A percentile compares a stretch with the other conserved stretches of the same genome.
phyloP scores from a whole-genome alignment of 2,329 filamentous ascomycete species.

The Pleomassaria siparia region DNA sequence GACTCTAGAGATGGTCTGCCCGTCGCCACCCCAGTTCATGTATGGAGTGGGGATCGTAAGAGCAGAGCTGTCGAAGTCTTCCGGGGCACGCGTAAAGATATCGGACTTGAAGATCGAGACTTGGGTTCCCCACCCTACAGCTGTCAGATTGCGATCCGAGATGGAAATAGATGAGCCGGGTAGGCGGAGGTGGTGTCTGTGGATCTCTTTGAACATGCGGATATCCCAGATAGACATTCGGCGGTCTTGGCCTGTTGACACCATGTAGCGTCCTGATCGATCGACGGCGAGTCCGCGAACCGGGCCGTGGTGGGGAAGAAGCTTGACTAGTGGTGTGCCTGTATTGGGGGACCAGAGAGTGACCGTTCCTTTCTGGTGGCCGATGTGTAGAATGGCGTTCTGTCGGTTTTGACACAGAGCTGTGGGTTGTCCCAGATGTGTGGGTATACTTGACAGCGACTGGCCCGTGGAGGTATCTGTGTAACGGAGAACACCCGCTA shows the following conservation, averaged over 20 bases:
- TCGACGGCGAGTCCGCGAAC: conserved; percentile 85
- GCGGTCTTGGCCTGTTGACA: conserved; percentile 83
- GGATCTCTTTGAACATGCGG: conserved; percentile 88
- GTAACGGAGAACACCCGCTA: conserved; percentile 81
- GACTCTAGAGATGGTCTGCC: conserved; percentile 75
- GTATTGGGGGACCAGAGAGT: conserved; percentile 96
- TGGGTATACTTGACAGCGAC: conserved; percentile 81
- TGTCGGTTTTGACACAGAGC: conserved; percentile 85
- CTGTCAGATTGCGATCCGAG: conserved; percentile 83
- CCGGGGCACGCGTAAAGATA: conserved; percentile 66
- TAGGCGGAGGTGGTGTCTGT: conserved; percentile 80
- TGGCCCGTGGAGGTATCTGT: conserved; percentile 94
- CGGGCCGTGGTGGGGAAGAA: conserved; percentile 85
- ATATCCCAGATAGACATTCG: conserved; percentile 97
- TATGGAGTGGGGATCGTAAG: conserved; percentile 81
- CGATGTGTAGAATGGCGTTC: conserved; percentile 89
- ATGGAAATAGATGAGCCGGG: conserved; percentile 84
- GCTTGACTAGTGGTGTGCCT: conserved; percentile 81
- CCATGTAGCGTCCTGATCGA: conserved; percentile 92
- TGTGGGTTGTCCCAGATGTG: conserved; percentile 79
- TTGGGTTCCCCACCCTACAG: conserved; percentile 88
- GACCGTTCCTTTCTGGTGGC: conserved; percentile 93
- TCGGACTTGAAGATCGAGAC: conserved; percentile 83
- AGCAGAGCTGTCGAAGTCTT: conserved; percentile 54
- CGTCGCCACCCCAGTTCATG: conserved; percentile 89